Conservation (phyloP, 306 rosid genomes). For the Sechiopsis laciniata region DNA sequence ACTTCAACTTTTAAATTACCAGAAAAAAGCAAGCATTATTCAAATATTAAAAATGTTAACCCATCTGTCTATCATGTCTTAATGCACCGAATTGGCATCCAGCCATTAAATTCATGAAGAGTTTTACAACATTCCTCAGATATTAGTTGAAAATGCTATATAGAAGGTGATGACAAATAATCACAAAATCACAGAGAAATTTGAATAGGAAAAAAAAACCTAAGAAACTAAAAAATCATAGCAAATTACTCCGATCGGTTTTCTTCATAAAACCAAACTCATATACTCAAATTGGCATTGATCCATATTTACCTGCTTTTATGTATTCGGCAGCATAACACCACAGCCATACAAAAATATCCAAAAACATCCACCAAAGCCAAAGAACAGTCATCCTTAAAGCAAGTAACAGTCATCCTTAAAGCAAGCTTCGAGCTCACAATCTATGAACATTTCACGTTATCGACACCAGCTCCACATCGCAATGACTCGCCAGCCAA, state of each 20-base stretch:
- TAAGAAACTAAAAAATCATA: background rate
- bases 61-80: no score
- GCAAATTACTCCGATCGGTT: background rate
- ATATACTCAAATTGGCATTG: constrained; percentile 15
- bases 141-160: background rate
- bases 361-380: constrained; percentile 6
- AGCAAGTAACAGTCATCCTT: background rate
- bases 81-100: no score
- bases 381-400: background rate
- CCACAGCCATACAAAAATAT: background rate
- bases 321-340: constrained; percentile 2
- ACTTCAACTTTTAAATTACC: no score
- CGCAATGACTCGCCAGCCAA: background rate
- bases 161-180: background rate
- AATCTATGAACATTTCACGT: constrained; percentile 20
- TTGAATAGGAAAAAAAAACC: background rate
- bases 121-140: background rate
- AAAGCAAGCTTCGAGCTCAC: constrained; percentile 7
- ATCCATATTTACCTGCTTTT: constrained; percentile 6
- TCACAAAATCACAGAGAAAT: background rate
- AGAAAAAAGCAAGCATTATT: no score
- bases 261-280: background rate
- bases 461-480: background rate
- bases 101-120: background rate
- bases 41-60: no score